Evolutionary conservation across 108 stramenopile species (phyloP).

Genomic region (Skeletonema grethae): DNA sequence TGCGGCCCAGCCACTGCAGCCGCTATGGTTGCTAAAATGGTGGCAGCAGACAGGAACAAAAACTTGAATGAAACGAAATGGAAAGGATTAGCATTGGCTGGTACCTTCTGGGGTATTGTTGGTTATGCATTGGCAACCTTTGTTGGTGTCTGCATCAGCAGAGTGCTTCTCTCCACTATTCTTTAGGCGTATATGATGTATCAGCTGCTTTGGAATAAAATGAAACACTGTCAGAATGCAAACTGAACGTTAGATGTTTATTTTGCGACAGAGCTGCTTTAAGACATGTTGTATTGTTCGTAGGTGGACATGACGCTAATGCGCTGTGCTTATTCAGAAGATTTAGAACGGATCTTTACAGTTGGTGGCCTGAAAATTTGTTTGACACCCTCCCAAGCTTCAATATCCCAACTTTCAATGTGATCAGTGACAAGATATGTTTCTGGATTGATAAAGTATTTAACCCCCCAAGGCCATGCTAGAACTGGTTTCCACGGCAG

Average conservation of each 20-base stretch:
- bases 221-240: not conserved
- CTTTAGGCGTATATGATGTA: not conserved
- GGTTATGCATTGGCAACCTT: conserved; percentile 9
- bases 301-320: not conserved
- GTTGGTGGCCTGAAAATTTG: conserved; percentile 85
- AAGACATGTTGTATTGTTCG: too few species aligned
- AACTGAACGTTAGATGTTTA: not conserved
- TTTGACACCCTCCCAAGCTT: conserved; percentile 76
- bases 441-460: conserved; percentile 70
- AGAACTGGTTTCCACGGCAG: conserved; percentile 92
- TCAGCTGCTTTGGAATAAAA: not conserved
- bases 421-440: conserved; percentile 72
- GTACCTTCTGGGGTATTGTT: conserved; percentile 18
- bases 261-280: too few species aligned
- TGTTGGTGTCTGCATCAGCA: conserved; percentile 12
- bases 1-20: conserved; percentile 40
- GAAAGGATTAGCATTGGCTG: conserved; percentile 22
- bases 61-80: not conserved
- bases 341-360: conserved; percentile 30
- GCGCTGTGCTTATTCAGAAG: not conserved
- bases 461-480: conserved; percentile 89
- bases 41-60: conserved; percentile 4
- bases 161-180: not conserved
- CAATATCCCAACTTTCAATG: conserved; percentile 83
- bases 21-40: conserved; percentile 24